Evolutionary conservation across 2,329 filamentous ascomycete genomes (phyloP).

Genomic region (Xylariales sp.): DNA sequence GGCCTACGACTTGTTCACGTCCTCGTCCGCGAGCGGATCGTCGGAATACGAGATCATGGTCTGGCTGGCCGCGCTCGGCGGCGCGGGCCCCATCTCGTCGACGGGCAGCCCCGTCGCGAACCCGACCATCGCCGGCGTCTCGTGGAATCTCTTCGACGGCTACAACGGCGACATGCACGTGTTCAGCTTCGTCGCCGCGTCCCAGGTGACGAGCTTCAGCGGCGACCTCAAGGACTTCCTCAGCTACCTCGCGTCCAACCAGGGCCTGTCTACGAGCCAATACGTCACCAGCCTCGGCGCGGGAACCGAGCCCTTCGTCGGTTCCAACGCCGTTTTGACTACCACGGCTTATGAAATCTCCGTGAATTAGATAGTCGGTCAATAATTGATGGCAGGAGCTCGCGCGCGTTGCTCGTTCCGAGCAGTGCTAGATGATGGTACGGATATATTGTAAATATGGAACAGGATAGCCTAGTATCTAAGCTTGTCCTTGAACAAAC

Average conservation of each 20-base stretch:
- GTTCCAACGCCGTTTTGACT: slow-evolving; percentile 58
- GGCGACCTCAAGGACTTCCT: slow-evolving; percentile 67
- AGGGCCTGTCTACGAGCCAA: slow-evolving; percentile 59
- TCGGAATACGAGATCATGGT: slow-evolving; percentile 68
- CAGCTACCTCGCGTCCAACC: slow-evolving; percentile 59
- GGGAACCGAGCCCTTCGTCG: slow-evolving; percentile 46
- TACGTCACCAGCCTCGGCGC: slow-evolving; percentile 59
- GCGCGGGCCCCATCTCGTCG: slow-evolving; percentile 51
- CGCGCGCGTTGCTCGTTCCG: not conserved
- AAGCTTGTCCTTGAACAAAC: slow-evolving; percentile 1
- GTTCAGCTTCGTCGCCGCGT: slow-evolving; percentile 59
- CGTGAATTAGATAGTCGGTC: slow-evolving; percentile 28
- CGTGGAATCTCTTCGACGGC: slow-evolving; percentile 67
- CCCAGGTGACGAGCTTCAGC: slow-evolving; percentile 59
- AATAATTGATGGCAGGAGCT: not conserved
- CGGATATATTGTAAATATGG: slow-evolving; percentile 17
- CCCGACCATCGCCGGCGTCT: slow-evolving; percentile 61
- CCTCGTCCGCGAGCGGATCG: slow-evolving; percentile 55
- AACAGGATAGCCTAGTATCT: not conserved
- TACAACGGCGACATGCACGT: slow-evolving; percentile 66
- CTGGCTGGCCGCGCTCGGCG: slow-evolving; percentile 47
- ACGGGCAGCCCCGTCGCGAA: slow-evolving; percentile 64
- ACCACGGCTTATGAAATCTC: slow-evolving; percentile 44
- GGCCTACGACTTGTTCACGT: slow-evolving; percentile 69
- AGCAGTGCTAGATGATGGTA: not conserved